Evolutionary conservation across 345 rosid species (phyloP), one percentile per base, ranked within the genome.

Genomic region (Toxicodendron radicans): DNA sequence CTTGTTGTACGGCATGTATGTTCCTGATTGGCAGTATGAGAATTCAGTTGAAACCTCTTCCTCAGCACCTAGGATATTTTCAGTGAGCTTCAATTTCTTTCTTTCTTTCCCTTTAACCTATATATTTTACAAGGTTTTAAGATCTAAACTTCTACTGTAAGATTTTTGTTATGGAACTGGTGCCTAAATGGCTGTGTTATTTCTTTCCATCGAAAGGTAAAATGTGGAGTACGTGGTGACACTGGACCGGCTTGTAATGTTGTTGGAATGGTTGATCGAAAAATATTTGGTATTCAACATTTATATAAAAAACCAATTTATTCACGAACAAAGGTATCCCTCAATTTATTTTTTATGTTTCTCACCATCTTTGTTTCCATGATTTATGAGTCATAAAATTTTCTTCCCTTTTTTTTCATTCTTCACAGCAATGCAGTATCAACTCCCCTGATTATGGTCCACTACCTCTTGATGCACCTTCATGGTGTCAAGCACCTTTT

Each of bases 401-500:
- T 59, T 63, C 56, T 69, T 41, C 64, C 63, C 58, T 66, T 72
- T 58, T 54, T 12, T 73, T 66, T n/a, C n/a, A 46, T 63, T 13
- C 64, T 66, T 65, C 41, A 54, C 80, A 91, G 98, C 82, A 83
- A 82, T 93, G 98, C 87, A 93, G 98, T 79, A 80, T 84, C 57
- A 81, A 88, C 68, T 91, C 87, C 60, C 98, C 98, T 65, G 83
- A 79, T 41, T 75, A 83, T 66, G 97, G 98, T 38, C 90, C 97
- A 2, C 70, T 87, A 64, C 98, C 97, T 66, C 81, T 80, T 27
- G 82, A 85, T 60, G 96, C 98, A 66, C 97, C 98, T 71, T 78
- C 94, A 71, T 94, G 98, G 98, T 94, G 97, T 81, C 92, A 88
- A 79, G 97, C 97, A 72, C 98, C 98, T 35, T 94, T 92, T 74